phyloP scores from a whole-genome alignment of 2,329 filamentous ascomycete genomes.

The Aspergillus sp. region DNA sequence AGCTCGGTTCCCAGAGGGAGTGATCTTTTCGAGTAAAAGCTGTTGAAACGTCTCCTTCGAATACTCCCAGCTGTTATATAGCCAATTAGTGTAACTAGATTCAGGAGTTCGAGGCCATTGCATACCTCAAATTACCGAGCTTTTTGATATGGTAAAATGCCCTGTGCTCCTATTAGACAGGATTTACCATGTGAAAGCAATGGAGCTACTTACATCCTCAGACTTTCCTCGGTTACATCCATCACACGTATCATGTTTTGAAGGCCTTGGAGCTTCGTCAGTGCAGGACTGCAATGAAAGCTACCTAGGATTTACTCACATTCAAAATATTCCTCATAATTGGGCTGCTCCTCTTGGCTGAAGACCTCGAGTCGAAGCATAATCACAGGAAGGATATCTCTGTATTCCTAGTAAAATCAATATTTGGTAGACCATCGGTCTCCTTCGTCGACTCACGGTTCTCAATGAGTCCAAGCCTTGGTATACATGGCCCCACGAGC shows the following conservation, averaged over 20 bases:
- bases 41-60: slow-evolving; percentile 50
- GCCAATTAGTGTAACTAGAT: background rate
- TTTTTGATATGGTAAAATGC: slow-evolving; percentile 61
- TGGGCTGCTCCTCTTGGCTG: slow-evolving; percentile 22
- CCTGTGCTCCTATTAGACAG: slow-evolving; percentile 10
- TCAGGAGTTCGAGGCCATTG: background rate
- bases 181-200: background rate
- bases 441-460: slow-evolving; percentile 9
- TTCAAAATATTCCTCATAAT: slow-evolving; percentile 34
- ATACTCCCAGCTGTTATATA: slow-evolving; percentile 22
- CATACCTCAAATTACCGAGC: slow-evolving; percentile 48
- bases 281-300: slow-evolving; percentile 28
- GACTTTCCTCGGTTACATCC: slow-evolving; percentile 53
- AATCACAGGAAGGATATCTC: slow-evolving; percentile 56
- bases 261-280: slow-evolving; percentile 39
- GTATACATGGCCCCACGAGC: slow-evolving; percentile 45
- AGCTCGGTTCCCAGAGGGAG: slow-evolving; percentile 40
- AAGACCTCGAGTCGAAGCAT: slow-evolving; percentile 63
- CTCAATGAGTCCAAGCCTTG: slow-evolving; percentile 55
- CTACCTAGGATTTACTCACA: slow-evolving; percentile 20
- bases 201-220: slow-evolving; percentile 45
- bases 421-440: too few relatives aligned
- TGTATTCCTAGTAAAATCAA: slow-evolving; percentile 42
- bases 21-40: slow-evolving; percentile 53
- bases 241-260: slow-evolving; percentile 53